Evolutionary conservation across 345 rosid genomes (phyloP).

Genomic region (Diplotaxis tenuifolia): DNA sequence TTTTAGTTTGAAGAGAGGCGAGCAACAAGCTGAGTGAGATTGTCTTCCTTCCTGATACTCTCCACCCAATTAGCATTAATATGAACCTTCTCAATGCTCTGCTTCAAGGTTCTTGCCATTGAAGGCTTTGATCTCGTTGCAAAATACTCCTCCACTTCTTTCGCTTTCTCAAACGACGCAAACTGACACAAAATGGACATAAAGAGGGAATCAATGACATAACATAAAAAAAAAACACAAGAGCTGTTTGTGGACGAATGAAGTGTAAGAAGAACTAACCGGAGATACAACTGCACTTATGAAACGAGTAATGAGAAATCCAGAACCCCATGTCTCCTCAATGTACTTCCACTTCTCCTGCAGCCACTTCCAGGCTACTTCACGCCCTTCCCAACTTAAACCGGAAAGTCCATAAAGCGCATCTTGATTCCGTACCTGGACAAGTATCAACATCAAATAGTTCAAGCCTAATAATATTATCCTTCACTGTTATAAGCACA

Average conservation of each 20-base stretch:
- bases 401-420: conserved; percentile 72
- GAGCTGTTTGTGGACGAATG: background rate
- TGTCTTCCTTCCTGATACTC: conserved; percentile 56
- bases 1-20: conserved; percentile 40
- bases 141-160: conserved; percentile 84
- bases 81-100: conserved; percentile 71
- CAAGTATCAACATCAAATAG: background rate
- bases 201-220: background rate
- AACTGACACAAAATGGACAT: conserved; percentile 46
- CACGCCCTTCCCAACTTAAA: conserved; percentile 75
- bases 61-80: conserved; percentile 82
- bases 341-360: conserved; percentile 83
- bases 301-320: conserved; percentile 69
- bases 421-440: conserved; percentile 88
- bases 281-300: conserved; percentile 70
- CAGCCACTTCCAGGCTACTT: conserved; percentile 92
- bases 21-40: conserved; percentile 47
- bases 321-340: conserved; percentile 62
- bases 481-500: background rate
- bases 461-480: background rate
- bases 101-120: conserved; percentile 84
- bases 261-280: conserved; percentile 42
- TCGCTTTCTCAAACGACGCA: conserved; percentile 74
- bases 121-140: conserved; percentile 55
- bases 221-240: background rate